A percentile compares a stretch with the other conserved stretches of the same genome.
Evolutionary conservation across 2,329 filamentous ascomycete genomes (phyloP).

Genomic region (Fusarium sp.): DNA sequence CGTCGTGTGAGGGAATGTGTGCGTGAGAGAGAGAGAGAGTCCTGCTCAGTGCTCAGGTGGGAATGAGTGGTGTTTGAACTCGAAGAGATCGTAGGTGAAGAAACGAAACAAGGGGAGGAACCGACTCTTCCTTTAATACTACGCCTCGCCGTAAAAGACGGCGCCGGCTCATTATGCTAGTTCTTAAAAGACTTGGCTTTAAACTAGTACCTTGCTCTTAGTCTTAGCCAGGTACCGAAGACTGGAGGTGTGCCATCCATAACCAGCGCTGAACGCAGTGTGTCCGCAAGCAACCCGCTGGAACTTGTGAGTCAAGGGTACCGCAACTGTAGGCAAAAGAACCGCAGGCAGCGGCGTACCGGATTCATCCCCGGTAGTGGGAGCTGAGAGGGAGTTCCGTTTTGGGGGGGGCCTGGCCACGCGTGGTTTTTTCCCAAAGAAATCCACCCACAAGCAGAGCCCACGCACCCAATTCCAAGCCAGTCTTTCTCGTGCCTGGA

Average conservation of each 20-base stretch:
- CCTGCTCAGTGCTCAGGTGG: slow-evolving; percentile 42
- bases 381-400: slow-evolving; percentile 24
- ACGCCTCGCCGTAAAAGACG: slow-evolving; percentile 38
- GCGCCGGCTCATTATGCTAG: slow-evolving; percentile 32
- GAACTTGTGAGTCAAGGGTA: slow-evolving; percentile 8
- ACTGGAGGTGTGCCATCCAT: slow-evolving; percentile 20
- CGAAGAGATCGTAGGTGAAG: slow-evolving; percentile 36
- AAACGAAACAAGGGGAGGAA: slow-evolving; percentile 41
- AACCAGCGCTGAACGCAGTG: slow-evolving; percentile 20
- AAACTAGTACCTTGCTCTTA: slow-evolving; percentile 14
- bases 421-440: slow-evolving; percentile 36
- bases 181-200: slow-evolving; percentile 35
- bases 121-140: slow-evolving; percentile 36
- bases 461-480: slow-evolving; percentile 3
- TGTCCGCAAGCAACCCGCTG: slow-evolving; percentile 20
- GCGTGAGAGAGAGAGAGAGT: slow-evolving; percentile 38
- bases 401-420: slow-evolving; percentile 21
- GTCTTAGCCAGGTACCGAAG: slow-evolving; percentile 28
- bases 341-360: slow-evolving; percentile 26
- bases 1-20: slow-evolving; percentile 40
- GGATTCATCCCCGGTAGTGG: slow-evolving; percentile 25
- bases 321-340: slow-evolving; percentile 10
- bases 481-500: slow-evolving; percentile 24
- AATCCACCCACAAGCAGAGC: slow-evolving; percentile 4
- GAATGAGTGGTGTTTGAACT: slow-evolving; percentile 43